Evolutionary conservation across 2,329 filamentous ascomycete species (phyloP).

Genomic region (Curvularia lunata): DNA sequence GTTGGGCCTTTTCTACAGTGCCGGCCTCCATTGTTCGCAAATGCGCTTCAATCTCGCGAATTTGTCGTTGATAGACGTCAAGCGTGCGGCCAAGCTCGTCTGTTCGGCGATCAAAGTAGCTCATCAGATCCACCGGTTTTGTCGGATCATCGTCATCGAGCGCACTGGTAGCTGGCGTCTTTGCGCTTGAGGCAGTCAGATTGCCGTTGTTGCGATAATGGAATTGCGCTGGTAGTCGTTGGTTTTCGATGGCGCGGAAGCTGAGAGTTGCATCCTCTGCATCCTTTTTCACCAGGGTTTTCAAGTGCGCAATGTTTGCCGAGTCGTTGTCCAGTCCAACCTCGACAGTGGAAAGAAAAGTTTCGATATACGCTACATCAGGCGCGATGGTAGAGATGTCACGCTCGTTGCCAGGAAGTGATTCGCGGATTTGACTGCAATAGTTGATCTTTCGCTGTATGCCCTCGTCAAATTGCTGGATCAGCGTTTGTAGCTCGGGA

Average conservation of each 20-base stretch:
- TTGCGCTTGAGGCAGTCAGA: slow-evolving; percentile 39
- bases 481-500: slow-evolving; percentile 78
- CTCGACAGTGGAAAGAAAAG: slow-evolving; percentile 68
- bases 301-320: slow-evolving; percentile 63
- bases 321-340: slow-evolving; percentile 68
- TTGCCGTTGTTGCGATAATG: slow-evolving; percentile 58
- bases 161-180: slow-evolving; percentile 32
- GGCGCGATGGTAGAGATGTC: slow-evolving; percentile 69
- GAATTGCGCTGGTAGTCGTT: slow-evolving; percentile 71
- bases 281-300: slow-evolving; percentile 67
- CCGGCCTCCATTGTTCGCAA: slow-evolving; percentile 57
- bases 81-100: slow-evolving; percentile 50
- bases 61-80: slow-evolving; percentile 51
- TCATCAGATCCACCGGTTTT: slow-evolving; percentile 53
- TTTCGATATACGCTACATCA: slow-evolving; percentile 68
- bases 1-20: slow-evolving; percentile 53
- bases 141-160: slow-evolving; percentile 49
- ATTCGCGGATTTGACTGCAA: slow-evolving; percentile 74
- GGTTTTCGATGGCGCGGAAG: slow-evolving; percentile 76
- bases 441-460: slow-evolving; percentile 80
- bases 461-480: slow-evolving; percentile 77
- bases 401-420: slow-evolving; percentile 67
- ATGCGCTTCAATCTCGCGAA: slow-evolving; percentile 57
- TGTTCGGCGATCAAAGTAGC: slow-evolving; percentile 54
- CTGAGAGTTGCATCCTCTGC: slow-evolving; percentile 72